These are phyloP conservation scores for Mycothermus thermophilus DNA, from an alignment of 495 filamentous ascomycete genomes.

Conservation along the genomic window DNA sequence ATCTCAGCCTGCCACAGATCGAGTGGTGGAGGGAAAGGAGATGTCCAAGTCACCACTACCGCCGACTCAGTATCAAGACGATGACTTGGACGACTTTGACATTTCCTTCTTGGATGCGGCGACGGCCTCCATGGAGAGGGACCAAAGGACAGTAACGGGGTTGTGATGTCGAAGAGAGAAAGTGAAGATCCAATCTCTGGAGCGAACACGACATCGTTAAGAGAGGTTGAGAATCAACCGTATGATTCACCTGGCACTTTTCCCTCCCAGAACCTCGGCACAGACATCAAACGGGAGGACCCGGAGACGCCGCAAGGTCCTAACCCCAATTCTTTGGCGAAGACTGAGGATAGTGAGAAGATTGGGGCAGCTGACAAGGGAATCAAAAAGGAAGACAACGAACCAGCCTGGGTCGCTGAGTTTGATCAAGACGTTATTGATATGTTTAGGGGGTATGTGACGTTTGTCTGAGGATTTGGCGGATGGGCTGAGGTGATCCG, in stretches of 20 bases:
- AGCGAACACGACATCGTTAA: too few species aligned
- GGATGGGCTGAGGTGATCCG: not conserved
- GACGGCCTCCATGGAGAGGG: too few species aligned
- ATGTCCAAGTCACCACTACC: not conserved
- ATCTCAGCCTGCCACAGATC: not conserved
- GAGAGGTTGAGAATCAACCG: not conserved
- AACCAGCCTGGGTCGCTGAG: constrained; percentile 35
- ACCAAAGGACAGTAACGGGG: too few species aligned
- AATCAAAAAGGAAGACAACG: constrained; percentile 5
- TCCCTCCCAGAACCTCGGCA: not conserved
- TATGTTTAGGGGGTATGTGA: constrained; percentile 34
- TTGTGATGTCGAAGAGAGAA: too few species aligned
- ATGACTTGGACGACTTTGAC: constrained; percentile 3
- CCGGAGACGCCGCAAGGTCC: too few species aligned
- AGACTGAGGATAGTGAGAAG: too few species aligned
- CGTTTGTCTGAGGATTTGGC: constrained; percentile 26
- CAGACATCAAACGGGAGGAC: not conserved
- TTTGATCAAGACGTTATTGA: constrained; percentile 36
- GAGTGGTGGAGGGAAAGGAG: not conserved
- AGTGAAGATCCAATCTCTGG: too few species aligned
- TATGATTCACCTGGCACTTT: not conserved
- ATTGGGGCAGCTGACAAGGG: constrained; percentile 4
- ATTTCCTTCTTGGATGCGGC: not conserved
- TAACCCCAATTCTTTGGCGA: not conserved
- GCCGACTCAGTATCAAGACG: not conserved